A percentile compares a stretch with the other conserved stretches of the same genome.
phyloP scores from a whole-genome alignment of 352 stramenopile genomes.

The Phytophthora podocarpi region DNA sequence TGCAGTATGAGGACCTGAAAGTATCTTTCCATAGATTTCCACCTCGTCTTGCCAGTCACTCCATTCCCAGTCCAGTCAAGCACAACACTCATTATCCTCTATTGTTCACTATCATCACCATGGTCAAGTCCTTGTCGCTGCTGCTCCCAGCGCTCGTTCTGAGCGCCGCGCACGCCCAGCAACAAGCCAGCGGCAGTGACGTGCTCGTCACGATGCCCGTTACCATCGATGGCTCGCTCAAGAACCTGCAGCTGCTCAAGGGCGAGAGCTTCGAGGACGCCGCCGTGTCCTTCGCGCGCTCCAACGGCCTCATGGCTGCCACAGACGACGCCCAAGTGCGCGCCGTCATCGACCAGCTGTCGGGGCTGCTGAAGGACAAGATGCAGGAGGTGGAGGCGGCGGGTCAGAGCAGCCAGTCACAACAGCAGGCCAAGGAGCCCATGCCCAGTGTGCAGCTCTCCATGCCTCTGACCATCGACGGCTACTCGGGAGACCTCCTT shows the following conservation, averaged over 20 bases:
- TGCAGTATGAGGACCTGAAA: too few relatives aligned
- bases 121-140: conserved; percentile 23
- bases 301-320: conserved; percentile 56
- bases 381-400: conserved; percentile 57
- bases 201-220: conserved; percentile 76
- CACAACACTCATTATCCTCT: not conserved
- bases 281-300: conserved; percentile 62
- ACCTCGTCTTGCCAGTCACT: conserved; percentile 11
- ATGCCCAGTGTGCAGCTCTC: conserved; percentile 56
- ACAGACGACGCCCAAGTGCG: conserved; percentile 57
- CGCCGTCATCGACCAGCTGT: conserved; percentile 69
- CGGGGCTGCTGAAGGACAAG: conserved; percentile 62
- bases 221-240: conserved; percentile 59
- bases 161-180: too few relatives aligned
- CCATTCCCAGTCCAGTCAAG: conserved; percentile 7
- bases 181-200: conserved; percentile 41
- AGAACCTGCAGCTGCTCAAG: conserved; percentile 68
- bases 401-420: conserved; percentile 5
- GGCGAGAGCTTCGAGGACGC: conserved; percentile 74
- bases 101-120: conserved; percentile 4
- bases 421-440: conserved; percentile 5
- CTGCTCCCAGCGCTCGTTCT: conserved; percentile 38
- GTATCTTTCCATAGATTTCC: conserved; percentile 45
- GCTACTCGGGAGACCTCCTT: conserved; percentile 47
- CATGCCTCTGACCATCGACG: conserved; percentile 65